Base-by-base conservation (phyloP, 1,139 yeast genomes). In the Suhomyces terraborum region DNA sequence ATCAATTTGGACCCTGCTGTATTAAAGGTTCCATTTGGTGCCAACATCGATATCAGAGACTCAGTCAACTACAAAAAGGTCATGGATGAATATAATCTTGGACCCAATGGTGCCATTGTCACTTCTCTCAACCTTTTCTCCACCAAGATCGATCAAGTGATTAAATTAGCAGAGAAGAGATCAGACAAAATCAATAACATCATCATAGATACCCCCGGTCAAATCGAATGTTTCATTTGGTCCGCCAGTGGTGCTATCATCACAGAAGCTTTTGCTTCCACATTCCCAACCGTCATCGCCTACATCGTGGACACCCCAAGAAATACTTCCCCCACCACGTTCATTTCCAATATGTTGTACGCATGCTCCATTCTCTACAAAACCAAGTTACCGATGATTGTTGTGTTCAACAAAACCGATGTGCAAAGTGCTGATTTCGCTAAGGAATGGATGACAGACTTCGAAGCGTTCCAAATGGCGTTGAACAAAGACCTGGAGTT, bases 61-160 rank as follows among this genome's bases (percentile, higher is more conserved):
- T 88, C 98, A 1, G 88, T 94, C 45, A 93, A 94, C 60, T 94
- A 94, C 64, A 87, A 87, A 53, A 91, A 93, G 56, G 98, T 94
- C 30, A 93, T 93, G 98, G 94, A 89, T 55, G 80, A 79, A 49
- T 86, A 93, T 59, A 86, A 87, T 48, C 66, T 94, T 44, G 99
- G 99, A 0, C 99, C 99, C 8, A 94, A 94, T 59, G 99, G 99
- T 39, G 98, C 98, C 6, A 94, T 94, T 59, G 96, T 94, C 51
- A 94, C 98, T 0, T 88, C 96, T 12, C 71, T 94, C 47, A 94
- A 94, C 58, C 69, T 94, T 42, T 94, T 94, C 58, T 74, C 96
- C 38, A 94, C 99, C 20, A 94, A 94, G 64, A 88, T 94, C 43
- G 99, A 94, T 59, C 98, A 94, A 65, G 98, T 94, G 6, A 81